These are phyloP conservation scores for Tricharina praecox DNA, from an alignment of 495 filamentous ascomycete species.

Conservation along the genomic window DNA sequence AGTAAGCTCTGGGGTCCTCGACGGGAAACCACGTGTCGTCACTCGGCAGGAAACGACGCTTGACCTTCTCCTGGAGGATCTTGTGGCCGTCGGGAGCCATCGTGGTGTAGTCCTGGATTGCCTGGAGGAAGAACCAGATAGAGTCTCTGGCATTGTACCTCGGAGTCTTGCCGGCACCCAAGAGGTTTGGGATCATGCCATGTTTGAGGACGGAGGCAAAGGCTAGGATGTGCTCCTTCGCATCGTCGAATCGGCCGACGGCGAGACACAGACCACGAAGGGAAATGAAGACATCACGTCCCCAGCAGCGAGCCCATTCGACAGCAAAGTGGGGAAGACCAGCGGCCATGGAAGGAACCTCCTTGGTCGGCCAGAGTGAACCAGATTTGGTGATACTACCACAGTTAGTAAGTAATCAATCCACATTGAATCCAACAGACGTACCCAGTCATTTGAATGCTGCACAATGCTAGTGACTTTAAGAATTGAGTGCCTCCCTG, in stretches of 20 bases:
- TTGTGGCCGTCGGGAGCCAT: constrained; percentile 64
- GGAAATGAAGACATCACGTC: constrained; percentile 91
- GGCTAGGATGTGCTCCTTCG: constrained; percentile 81
- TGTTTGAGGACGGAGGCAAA: constrained; percentile 96
- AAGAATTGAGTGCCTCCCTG: constrained; percentile 68
- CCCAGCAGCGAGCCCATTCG: constrained; percentile 94
- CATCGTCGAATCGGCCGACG: constrained; percentile 73
- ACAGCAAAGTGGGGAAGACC: constrained; percentile 89
- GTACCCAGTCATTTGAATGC: constrained; percentile 64
- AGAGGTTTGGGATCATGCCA: constrained; percentile 93
- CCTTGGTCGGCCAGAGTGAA: constrained; percentile 71
- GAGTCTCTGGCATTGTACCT: constrained; percentile 96
- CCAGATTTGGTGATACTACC: constrained; percentile 55
- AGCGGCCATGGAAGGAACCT: constrained; percentile 74
- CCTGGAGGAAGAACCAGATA: constrained; percentile 92
- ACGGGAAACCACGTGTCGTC: constrained; percentile 81
- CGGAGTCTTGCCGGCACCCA: constrained; percentile 69
- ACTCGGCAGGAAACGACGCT: constrained; percentile 81
- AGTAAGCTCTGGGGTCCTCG: constrained; percentile 74
- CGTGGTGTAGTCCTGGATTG: constrained; percentile 79
- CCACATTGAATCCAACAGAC: background rate
- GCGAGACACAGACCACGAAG: constrained; percentile 75
- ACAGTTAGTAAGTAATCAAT: background rate
- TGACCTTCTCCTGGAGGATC: constrained; percentile 59
- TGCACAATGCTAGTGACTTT: constrained; percentile 73